Evolutionary conservation across 805 yeast species (phyloP), one percentile per base, ranked within the genome.

Genomic region (Saturnispora hagleri): DNA sequence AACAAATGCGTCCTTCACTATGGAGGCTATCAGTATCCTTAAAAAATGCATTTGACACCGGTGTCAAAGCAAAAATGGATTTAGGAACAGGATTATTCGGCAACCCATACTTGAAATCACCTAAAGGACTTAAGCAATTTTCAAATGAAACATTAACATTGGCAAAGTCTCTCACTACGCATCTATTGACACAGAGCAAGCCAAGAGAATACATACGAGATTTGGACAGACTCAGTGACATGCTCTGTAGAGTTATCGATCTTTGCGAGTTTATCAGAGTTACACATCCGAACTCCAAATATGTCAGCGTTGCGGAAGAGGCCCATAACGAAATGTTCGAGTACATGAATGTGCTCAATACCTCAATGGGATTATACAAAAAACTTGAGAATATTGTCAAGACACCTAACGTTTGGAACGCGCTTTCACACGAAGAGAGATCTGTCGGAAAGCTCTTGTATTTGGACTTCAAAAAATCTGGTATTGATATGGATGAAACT

Each of bases 221-320:
- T 49, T 70, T 93, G 56, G 99, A 93, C 63, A 80, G 89, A 57
- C 69, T 93, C 40, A 86, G 96, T 61, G 98, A 93, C 63, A 78
- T 85, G 28, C 68, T 93, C 31, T 93, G 99, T 64, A 79, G 96
- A 52, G 97, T 89, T 5, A 90, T 93, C 41, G 99, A 93, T 67
- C 76, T 91, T 47, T 91, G 96, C 36, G 98, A 90, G 60, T 91
- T 91, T 69, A 80, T 93, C 28, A 72, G 98, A 46, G 89, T 89
- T 24, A 82, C 84, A 1, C 98, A 91, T 63, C 97, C 98, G 1
- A 77, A 82, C 56, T 71, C 71, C 47, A 67, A 71, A 17, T 89
- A 87, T 75, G 74, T 85, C 10, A 74, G 73, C 40, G 90, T 89
- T 1, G 96, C 99, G 1, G 96, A 91, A 62, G 75, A 77, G 43